Conservation (phyloP, 2,329 filamentous ascomycete genomes). For the Trichoderma koningii region DNA sequence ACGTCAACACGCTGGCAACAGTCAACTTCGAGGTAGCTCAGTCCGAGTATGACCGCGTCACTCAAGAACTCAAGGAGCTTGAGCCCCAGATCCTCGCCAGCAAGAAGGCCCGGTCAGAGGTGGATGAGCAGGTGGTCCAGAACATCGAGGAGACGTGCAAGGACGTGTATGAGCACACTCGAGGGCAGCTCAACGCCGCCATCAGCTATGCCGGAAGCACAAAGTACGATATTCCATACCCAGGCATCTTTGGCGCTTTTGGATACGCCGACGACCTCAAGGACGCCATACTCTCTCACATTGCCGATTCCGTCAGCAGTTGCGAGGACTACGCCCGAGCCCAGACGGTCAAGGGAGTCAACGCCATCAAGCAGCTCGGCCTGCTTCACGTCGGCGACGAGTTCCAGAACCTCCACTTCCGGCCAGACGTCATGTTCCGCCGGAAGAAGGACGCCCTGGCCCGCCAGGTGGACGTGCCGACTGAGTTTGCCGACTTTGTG, state of each 20-base stretch:
- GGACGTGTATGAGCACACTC: slow-evolving; percentile 82
- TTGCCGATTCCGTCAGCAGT: slow-evolving; percentile 72
- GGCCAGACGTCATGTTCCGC: slow-evolving; percentile 91
- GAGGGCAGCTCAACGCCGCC: slow-evolving; percentile 70
- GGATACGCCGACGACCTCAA: slow-evolving; percentile 93
- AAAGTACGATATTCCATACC: slow-evolving; percentile 80
- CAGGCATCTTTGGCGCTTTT: slow-evolving; percentile 81
- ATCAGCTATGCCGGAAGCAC: slow-evolving; percentile 75
- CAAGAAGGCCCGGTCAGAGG: slow-evolving; percentile 74
- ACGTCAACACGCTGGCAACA: slow-evolving; percentile 77
- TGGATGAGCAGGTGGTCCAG: slow-evolving; percentile 77
- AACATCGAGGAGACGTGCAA: slow-evolving; percentile 84
- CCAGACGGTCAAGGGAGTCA: slow-evolving; percentile 78
- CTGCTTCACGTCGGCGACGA: slow-evolving; percentile 85
- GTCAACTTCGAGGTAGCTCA: slow-evolving; percentile 88
- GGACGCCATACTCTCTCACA: slow-evolving; percentile 85
- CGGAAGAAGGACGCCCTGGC: slow-evolving; percentile 78
- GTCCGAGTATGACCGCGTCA: slow-evolving; percentile 80
- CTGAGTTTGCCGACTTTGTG: slow-evolving; percentile 91
- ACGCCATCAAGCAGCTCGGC: slow-evolving; percentile 84
- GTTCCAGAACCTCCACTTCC: slow-evolving; percentile 83
- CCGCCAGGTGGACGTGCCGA: slow-evolving; percentile 81
- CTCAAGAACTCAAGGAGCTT: slow-evolving; percentile 74
- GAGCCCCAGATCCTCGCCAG: slow-evolving; percentile 85
- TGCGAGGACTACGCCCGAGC: slow-evolving; percentile 86